Evolutionary conservation across 2,329 filamentous ascomycete species (phyloP).

Genomic region (Ascosphaera acerosa): DNA sequence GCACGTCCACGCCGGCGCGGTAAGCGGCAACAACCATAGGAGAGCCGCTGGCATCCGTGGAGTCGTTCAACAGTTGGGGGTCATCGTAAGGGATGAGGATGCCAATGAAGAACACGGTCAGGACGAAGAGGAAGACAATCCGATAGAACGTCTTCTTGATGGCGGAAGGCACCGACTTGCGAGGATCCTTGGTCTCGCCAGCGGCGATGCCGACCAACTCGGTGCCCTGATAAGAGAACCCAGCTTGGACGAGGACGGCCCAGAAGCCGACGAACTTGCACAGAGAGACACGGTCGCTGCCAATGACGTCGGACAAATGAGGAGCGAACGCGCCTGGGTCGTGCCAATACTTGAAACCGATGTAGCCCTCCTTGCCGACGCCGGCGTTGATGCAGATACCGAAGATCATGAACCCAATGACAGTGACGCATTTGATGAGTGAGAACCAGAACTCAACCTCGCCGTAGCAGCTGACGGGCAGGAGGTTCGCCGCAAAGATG

Average conservation of each 20-base stretch:
- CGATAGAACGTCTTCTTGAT: conserved; percentile 54
- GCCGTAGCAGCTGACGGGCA: conserved; percentile 47
- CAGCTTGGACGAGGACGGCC: conserved; percentile 22
- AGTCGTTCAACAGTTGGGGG: conserved; percentile 19
- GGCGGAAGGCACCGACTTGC: conserved; percentile 44
- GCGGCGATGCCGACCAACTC: conserved; percentile 59
- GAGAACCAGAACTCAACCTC: conserved; percentile 61
- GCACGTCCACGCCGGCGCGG: conserved; percentile 14
- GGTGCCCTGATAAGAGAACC: conserved; percentile 28
- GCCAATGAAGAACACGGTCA: conserved; percentile 36
- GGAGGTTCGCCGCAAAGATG: conserved; percentile 42
- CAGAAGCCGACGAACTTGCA: conserved; percentile 40
- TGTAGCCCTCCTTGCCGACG: conserved; percentile 36
- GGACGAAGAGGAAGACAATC: conserved; percentile 34
- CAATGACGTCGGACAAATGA: conserved; percentile 31
- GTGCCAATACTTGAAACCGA: conserved; percentile 49
- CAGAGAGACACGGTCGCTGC: conserved; percentile 15
- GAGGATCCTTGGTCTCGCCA: conserved; percentile 47
- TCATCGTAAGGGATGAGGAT: conserved; percentile 42
- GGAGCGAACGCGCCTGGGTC: conserved; percentile 40
- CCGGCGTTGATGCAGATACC: conserved; percentile 51
- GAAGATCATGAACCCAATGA: conserved; percentile 53
- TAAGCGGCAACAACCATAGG: conserved; percentile 21
- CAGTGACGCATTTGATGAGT: conserved; percentile 49
- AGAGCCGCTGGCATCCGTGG: conserved; percentile 12